phyloP scores from a whole-genome alignment of 805 yeast genomes.

The Ogataea populi-albae region DNA sequence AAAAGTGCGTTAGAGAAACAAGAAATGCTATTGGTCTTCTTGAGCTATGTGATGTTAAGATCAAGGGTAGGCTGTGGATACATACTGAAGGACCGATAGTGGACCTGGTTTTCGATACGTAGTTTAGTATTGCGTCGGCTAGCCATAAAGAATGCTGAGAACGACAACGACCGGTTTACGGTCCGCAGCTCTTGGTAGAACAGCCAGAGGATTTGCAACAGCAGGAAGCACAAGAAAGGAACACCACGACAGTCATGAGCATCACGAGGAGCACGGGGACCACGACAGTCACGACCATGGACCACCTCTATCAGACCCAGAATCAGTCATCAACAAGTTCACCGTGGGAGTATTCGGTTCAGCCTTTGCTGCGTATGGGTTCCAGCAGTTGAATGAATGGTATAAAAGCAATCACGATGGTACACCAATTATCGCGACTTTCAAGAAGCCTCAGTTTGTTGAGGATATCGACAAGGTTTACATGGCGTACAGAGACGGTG shows the following conservation, averaged over 20 bases:
- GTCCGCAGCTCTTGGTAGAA: no score
- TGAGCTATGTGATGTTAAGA: no score
- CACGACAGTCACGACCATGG: constrained; percentile 20
- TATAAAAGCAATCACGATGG: constrained; percentile 45
- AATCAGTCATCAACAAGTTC: constrained; percentile 26
- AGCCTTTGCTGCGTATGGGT: constrained; percentile 37
- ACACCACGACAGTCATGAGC: constrained; percentile 9
- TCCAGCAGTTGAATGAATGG: constrained; percentile 46
- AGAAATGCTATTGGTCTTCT: no score
- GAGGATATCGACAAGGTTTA: constrained; percentile 23
- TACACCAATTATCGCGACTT: constrained; percentile 19
- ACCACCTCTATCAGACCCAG: constrained; percentile 26
- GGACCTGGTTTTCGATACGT: no score
- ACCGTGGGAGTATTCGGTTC: constrained; percentile 22
- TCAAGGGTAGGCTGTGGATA: no score
- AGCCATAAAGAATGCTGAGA: no score
- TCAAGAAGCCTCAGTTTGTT: constrained; percentile 16
- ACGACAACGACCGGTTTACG: no score
- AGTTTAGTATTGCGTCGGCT: no score
- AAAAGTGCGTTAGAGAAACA: background rate
- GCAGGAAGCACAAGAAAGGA: no score
- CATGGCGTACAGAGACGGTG: constrained; percentile 23
- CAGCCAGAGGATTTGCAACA: no score
- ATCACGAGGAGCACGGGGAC: constrained; percentile 11
- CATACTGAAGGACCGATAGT: no score